These are phyloP conservation scores for Yamadazyma takamatsuzukensis DNA, from an alignment of 805 yeast genomes.

Conservation along the genomic window DNA sequence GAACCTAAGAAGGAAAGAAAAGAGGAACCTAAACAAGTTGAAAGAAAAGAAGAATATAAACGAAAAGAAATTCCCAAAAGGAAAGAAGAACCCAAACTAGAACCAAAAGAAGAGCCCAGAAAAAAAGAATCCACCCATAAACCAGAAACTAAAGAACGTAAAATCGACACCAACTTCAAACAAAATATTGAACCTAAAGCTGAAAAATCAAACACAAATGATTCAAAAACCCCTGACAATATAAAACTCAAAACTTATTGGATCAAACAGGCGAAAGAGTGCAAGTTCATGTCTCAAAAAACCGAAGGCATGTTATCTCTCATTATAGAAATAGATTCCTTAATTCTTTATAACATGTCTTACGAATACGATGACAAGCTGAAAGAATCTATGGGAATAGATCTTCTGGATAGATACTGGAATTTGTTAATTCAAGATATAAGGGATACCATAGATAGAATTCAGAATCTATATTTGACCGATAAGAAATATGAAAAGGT, in stretches of 20 bases:
- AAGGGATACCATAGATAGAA: slow-evolving; percentile 13
- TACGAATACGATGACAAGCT: slow-evolving; percentile 31
- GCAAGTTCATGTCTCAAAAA: slow-evolving; percentile 11
- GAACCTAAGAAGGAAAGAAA: background rate
- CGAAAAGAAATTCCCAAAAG: background rate
- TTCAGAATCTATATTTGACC: slow-evolving; percentile 7
- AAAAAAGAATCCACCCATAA: background rate
- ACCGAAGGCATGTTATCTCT: slow-evolving; percentile 20
- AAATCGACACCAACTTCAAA: background rate
- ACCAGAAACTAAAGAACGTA: background rate
- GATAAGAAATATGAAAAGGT: slow-evolving; percentile 6
- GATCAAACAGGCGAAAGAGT: slow-evolving; percentile 19
- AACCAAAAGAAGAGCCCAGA: background rate
- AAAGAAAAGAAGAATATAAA: background rate
- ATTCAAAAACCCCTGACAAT: background rate
- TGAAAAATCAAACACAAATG: background rate
- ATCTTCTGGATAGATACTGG: slow-evolving; percentile 32
- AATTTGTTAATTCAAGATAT: slow-evolving; percentile 18
- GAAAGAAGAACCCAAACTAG: background rate
- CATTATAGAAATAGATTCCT: slow-evolving; percentile 24
- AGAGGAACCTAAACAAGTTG: background rate
- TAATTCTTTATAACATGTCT: slow-evolving; percentile 23
- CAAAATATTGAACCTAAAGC: no score
- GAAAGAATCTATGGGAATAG: slow-evolving; percentile 19
- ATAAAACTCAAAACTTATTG: slow-evolving; percentile 16